These are phyloP conservation scores for Globisporangium cylindrosporum DNA, from an alignment of 352 stramenopile species.

Conservation along the genomic window DNA sequence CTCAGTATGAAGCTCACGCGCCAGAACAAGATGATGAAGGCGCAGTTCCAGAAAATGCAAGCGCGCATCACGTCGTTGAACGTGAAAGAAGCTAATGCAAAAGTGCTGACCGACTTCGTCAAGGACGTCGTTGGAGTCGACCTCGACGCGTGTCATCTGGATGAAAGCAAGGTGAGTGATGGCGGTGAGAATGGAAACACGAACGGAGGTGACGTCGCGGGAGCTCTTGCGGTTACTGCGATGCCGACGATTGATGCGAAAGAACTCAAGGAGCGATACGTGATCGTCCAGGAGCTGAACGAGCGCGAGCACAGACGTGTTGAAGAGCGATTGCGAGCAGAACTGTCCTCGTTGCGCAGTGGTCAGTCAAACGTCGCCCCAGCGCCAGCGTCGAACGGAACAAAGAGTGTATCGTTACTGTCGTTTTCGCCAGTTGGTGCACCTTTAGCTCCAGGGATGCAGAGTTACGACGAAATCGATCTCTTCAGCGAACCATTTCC, in stretches of 20 bases:
- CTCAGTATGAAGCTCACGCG: conserved; percentile 88
- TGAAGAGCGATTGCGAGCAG: conserved; percentile 15
- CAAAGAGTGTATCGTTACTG: conserved; percentile 36
- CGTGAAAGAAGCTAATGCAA: conserved; percentile 42
- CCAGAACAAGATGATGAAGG: conserved; percentile 88
- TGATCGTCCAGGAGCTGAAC: conserved; percentile 40
- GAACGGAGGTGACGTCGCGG: conserved; percentile 11
- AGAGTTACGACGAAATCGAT: conserved; percentile 59
- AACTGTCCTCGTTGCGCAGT: conserved; percentile 13
- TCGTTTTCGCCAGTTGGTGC: conserved; percentile 36
- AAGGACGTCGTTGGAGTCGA: conserved; percentile 69
- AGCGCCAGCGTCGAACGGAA: not conserved
- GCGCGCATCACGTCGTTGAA: conserved; percentile 35
- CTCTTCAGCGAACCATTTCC: conserved; percentile 29
- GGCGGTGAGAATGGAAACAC: conserved; percentile 6
- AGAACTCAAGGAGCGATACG: conserved; percentile 48
- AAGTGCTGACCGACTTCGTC: conserved; percentile 53
- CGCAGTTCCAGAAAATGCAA: conserved; percentile 79
- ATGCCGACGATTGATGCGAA: conserved; percentile 41
- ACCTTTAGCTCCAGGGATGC: conserved; percentile 11
- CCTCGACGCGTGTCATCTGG: conserved; percentile 42
- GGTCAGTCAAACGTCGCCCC: conserved; percentile 18
- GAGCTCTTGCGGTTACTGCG: not conserved
- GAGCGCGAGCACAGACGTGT: conserved; percentile 30
- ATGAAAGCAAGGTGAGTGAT: conserved; percentile 15